These are phyloP conservation scores for Hylodesmum podocarpum DNA, from an alignment of 306 rosid species.

Conservation along the genomic window DNA sequence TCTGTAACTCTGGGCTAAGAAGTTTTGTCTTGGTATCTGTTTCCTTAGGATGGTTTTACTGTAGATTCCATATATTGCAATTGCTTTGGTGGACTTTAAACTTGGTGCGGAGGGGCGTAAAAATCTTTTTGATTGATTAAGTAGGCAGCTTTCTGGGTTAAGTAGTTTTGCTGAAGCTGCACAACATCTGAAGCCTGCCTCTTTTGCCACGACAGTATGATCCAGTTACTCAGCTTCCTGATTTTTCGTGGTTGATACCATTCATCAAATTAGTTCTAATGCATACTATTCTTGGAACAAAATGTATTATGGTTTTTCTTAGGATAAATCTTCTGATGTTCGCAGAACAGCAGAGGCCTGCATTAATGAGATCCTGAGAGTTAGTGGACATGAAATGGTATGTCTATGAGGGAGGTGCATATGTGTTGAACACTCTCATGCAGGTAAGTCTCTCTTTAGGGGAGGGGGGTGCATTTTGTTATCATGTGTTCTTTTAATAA, in stretches of 20 bases:
- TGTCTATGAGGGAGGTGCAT: conserved; percentile 57
- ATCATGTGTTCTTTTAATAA: not conserved
- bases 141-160: conserved; percentile 78
- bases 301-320: conserved; percentile 29
- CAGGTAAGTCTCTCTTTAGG: conserved; percentile 53
- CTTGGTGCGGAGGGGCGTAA: conserved; percentile 98
- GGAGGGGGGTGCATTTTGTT: not conserved
- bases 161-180: conserved; percentile 82
- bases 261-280: conserved; percentile 4
- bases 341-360: conserved; percentile 97
- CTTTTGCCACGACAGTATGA: conserved; percentile 84
- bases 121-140: conserved; percentile 95
- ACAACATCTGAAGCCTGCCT: conserved; percentile 84
- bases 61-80: conserved; percentile 78
- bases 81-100: conserved; percentile 77
- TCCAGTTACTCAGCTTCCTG: conserved; percentile 5
- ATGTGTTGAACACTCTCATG: conserved; percentile 97
- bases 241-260: not conserved
- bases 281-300: not conserved
- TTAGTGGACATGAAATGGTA: conserved; percentile 79
- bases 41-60: conserved; percentile 40
- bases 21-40: conserved; percentile 15
- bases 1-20: conserved; percentile 23
- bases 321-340: conserved; percentile 99
- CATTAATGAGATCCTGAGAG: conserved; percentile 84